These are phyloP conservation scores for Tolypocladium inflatum DNA, from an alignment of 2,329 filamentous ascomycete species.

Conservation along the genomic window DNA sequence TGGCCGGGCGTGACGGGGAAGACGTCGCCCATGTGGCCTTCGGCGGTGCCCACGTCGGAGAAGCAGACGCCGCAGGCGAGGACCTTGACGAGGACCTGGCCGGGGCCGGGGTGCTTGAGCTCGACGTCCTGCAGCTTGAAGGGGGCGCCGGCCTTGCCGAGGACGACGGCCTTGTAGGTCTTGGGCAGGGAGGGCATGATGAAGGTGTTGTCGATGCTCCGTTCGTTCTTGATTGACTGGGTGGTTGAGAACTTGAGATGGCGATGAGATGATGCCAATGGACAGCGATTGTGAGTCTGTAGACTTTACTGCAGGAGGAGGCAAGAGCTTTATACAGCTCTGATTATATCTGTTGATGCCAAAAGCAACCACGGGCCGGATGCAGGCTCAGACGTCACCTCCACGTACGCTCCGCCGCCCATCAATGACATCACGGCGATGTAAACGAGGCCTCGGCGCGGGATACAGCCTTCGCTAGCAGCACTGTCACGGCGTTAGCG, in stretches of 20 bases:
- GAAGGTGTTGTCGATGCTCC: background rate
- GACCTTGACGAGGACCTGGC: slow-evolving; percentile 61
- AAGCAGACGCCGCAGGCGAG: slow-evolving; percentile 65
- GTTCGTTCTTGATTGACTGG: no score
- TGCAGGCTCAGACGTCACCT: background rate
- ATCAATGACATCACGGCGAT: background rate
- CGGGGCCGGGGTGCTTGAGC: slow-evolving; percentile 43
- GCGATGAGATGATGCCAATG: background rate
- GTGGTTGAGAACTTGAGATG: background rate
- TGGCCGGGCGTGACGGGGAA: slow-evolving; percentile 61
- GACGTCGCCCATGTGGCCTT: slow-evolving; percentile 41
- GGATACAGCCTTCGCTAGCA: background rate
- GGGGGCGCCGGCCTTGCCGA: slow-evolving; percentile 41
- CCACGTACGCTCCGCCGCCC: background rate
- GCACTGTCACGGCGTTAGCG: background rate
- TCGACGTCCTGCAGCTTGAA: slow-evolving; percentile 50
- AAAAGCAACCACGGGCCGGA: background rate
- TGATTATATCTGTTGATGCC: background rate
- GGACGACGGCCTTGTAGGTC: slow-evolving; percentile 56
- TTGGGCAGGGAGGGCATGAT: slow-evolving; percentile 41
- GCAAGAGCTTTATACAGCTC: background rate
- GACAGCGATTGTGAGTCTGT: background rate
- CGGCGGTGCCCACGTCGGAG: slow-evolving; percentile 41
- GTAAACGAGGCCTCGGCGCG: background rate
- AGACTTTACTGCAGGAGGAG: background rate